These are phyloP conservation scores for Rubroboletus pulcherrimus DNA, from an alignment of 768 basidiomycete species.

Conservation along the genomic window DNA sequence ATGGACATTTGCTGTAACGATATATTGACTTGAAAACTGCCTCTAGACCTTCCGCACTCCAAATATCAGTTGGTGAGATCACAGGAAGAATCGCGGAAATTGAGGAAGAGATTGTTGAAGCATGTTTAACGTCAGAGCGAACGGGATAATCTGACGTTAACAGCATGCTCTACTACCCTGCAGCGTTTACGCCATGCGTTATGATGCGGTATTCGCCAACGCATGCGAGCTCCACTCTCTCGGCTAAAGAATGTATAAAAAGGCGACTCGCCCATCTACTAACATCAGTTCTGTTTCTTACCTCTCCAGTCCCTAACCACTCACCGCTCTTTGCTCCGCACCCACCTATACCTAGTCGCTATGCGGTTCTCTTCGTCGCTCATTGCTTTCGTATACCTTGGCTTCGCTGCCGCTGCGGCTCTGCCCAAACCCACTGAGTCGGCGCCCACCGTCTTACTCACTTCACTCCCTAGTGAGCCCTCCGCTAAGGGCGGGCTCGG, in stretches of 20 bases:
- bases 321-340: not conserved
- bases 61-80: too few species aligned
- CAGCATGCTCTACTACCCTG: too few species aligned
- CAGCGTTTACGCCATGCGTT: too few species aligned
- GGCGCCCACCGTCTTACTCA: not conserved
- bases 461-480: too few species aligned
- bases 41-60: too few species aligned
- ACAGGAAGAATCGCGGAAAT: too few species aligned
- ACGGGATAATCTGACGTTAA: too few species aligned
- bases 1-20: too few species aligned
- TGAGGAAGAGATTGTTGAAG: too few species aligned
- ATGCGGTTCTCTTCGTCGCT: slow-evolving; percentile 6
- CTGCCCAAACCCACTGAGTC: not conserved
- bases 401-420: not conserved
- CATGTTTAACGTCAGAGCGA: too few species aligned
- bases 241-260: not conserved
- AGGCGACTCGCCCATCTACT: not conserved
- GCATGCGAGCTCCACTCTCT: not conserved
- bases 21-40: too few species aligned
- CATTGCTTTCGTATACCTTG: slow-evolving; percentile 3
- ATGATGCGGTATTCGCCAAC: not conserved
- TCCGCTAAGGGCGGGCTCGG: too few species aligned
- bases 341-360: not conserved
- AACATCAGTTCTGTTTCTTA: not conserved
- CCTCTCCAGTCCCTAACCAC: not conserved